Evolutionary conservation across 331 rosid species (phyloP), one percentile per base, ranked within the genome.

Genomic region (Quercus tomentella): DNA sequence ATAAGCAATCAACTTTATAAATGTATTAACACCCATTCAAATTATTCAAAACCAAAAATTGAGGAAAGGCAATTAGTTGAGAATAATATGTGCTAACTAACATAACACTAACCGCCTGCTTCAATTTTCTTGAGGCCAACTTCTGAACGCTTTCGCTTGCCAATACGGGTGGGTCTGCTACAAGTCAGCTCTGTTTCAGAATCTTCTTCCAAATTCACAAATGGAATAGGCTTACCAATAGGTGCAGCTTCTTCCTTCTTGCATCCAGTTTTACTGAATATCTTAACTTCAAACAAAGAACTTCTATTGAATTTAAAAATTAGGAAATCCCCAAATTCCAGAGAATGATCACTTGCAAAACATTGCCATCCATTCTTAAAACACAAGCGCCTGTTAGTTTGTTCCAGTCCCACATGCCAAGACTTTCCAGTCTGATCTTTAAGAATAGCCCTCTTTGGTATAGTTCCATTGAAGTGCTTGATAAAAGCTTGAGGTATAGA

Each of bases 261-360:
- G 33, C 75, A 71, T 51, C 75, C 75, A 22, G 57, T 71, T 45
- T 45, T 71, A 71, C 22, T 16, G 14, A 71, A 71, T 22, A 71
- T 71, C 33, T 71, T 71, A 2, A 71, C 75, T 22, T 43, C 12
- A 43, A 71, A 71, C 22, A 25, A 5, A 22, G 20, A 45, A 3
- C 30, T 45, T 15, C 58, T 26, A 25, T 7, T 21, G 57, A 45
- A 71, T 26, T 71, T 43, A 7, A 71, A 71, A 71, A 43, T 0
- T 25, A 71, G 21, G 6, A 71, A 71, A 31, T 71, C 75, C 33
- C 75, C 75, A 71, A 43, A 43, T 71, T 22, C 35, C 75, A 71
- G 21, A 14, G 37, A 71, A 21, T 71, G 56, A 23, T 71, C 60
- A 6, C 21, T 23, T 6, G 57, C 75, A 71, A 71, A 71, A 3